Base-by-base conservation (phyloP, 495 filamentous ascomycete genomes). In the Daldinia concentrica region DNA sequence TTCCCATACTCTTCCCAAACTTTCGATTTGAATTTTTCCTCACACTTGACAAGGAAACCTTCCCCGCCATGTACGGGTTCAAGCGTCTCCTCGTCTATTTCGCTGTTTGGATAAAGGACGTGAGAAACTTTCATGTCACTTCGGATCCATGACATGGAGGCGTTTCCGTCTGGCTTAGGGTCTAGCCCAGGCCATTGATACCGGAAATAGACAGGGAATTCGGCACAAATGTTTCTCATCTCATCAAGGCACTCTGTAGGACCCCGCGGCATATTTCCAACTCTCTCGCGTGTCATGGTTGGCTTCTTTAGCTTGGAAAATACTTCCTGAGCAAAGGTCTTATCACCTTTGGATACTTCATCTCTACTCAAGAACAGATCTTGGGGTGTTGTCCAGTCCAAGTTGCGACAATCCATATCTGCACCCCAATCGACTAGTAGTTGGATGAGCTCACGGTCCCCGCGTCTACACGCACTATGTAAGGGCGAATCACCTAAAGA, bases 91-190 rank as follows among this genome's bases (percentile, higher is more conserved):
- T 48, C 19, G 22, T 48, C 9, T 9, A 24, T 7, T 24, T 24
- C 43, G 8, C 4, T 6, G 7, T 48, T 48, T 24, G 43, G 43
- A 24, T 48, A 48, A 22, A 48, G 19, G 17, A 48, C 43, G 24
- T 48, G 43, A 48, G 43, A 48, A 22, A 48, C 43, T 48, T 48
- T 48, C 43, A 48, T 48, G 43, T 48, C 43, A 22, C 43, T 48
- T 12, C 43, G 17, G 12, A 48, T 48, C 43, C 43, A 48, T 24
- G 43, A 22, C 43, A 48, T 48, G 5, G 43, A 48, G 9, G 43
- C 24, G 43, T 48, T 48, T 24, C 43, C 43, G 19, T 24, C 19
- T 48, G 43, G 43, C 19, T 48, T 48, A 22, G 43, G 43, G 9
- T 24, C 9, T 22, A 24, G 43, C 3, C 43, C 43, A 48, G 43